phyloP scores from a whole-genome alignment of 2,329 filamentous ascomycete species.

The Aspergillus sp. region DNA sequence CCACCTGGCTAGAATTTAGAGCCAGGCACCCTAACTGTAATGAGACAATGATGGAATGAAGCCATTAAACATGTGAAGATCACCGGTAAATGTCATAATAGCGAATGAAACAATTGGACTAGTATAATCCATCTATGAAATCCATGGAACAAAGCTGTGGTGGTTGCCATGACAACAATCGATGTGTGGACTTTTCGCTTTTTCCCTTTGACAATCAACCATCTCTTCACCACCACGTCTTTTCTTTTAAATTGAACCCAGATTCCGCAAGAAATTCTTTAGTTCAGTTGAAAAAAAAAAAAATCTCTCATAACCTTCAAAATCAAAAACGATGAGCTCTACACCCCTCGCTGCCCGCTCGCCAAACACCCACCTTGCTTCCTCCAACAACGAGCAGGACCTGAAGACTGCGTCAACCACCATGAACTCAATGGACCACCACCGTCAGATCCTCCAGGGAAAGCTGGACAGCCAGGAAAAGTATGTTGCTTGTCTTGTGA shows the following conservation, averaged over 20 bases:
- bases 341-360: constrained; percentile 42
- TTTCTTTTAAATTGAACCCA: constrained; percentile 7
- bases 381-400: constrained; percentile 22
- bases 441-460: constrained; percentile 43
- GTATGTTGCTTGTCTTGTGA: constrained; percentile 23
- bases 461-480: constrained; percentile 41
- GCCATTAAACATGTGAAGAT: background rate
- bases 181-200: constrained; percentile 18
- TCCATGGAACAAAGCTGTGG: background rate
- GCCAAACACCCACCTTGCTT: constrained; percentile 42
- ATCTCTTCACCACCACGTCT: constrained; percentile 28
- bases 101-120: background rate
- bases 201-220: constrained; percentile 21
- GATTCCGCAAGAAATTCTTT: constrained; percentile 3
- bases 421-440: constrained; percentile 43
- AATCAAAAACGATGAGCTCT: constrained; percentile 30
- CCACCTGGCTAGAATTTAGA: background rate
- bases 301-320: background rate
- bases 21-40: background rate
- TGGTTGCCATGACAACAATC: constrained; percentile 45
- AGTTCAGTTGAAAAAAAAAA: background rate
- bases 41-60: constrained; percentile 7
- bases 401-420: constrained; percentile 23
- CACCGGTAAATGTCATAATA: background rate
- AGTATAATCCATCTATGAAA: background rate